These are phyloP conservation scores for Colletotrichum camelliae DNA, from an alignment of 2,329 filamentous ascomycete species.

Conservation along the genomic window DNA sequence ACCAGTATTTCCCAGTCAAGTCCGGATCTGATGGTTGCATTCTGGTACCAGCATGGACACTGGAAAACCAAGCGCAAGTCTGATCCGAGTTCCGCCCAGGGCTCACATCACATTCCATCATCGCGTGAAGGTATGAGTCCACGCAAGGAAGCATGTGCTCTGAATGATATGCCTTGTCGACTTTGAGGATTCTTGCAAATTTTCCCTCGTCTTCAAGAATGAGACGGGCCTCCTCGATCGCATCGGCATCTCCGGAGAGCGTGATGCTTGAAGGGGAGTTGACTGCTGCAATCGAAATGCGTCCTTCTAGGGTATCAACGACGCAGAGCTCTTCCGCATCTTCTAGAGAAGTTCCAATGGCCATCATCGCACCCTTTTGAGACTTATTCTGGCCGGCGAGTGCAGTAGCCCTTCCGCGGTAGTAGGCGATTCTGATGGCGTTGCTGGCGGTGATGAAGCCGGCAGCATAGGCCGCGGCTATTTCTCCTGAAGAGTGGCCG, in stretches of 20 bases:
- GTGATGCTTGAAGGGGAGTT: constrained; percentile 29
- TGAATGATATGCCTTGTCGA: constrained; percentile 36
- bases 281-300: constrained; percentile 25
- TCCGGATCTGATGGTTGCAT: not conserved
- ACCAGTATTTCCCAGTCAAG: constrained; percentile 29
- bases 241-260: constrained; percentile 31
- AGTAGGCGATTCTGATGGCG: constrained; percentile 29
- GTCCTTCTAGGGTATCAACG: constrained; percentile 18
- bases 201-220: constrained; percentile 21
- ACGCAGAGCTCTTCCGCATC: constrained; percentile 17
- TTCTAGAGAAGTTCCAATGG: constrained; percentile 22
- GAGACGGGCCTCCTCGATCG: constrained; percentile 26
- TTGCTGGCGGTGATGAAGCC: constrained; percentile 38
- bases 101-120: not conserved
- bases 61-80: not conserved
- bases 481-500: constrained; percentile 57
- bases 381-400: not conserved
- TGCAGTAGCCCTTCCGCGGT: constrained; percentile 19
- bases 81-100: not conserved
- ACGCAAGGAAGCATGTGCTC: constrained; percentile 27
- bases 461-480: constrained; percentile 54
- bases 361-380: constrained; percentile 29
- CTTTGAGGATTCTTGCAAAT: constrained; percentile 27
- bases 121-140: not conserved
- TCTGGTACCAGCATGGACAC: not conserved